Evolutionary conservation across 2,329 filamentous ascomycete species (phyloP), one percentile per base, ranked within the genome.

Genomic region (Mariannaea elegans): DNA sequence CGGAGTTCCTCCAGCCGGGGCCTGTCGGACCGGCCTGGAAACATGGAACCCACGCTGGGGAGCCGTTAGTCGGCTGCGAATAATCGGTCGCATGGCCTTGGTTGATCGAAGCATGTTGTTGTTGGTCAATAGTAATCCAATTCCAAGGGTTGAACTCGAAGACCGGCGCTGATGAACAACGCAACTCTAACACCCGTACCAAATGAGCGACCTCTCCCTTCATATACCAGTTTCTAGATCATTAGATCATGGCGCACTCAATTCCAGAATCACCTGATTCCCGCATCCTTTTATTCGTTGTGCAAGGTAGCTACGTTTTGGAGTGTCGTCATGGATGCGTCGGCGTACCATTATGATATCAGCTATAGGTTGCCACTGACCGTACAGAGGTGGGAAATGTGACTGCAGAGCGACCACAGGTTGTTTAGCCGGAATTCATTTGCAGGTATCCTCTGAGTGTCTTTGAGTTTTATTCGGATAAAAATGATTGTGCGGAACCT

Each of bases 321-420:
- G 62, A 55, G 55, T 70, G 61, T 62, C 68, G 68, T 70, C 68
- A 70, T 70, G 44, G 48, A 65, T 71, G 56, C 56, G 66, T 68
- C 60, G 42, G 48, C 56, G 51, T 44, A 54, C 57, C 56, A 12
- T 44, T 32, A 46, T 64, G 55, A 64, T 52, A 66, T 68, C 62
- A 64, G 36, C n/a, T 27, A 53, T 53, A 34, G 45, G 44, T 54
- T 41, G 29, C 53, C 53, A 38, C 54, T 38, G 14, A n/a, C 16
- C 31, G 10, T 12, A 16, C 13, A 44, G 38, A 54, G 56, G 50
- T 50, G 45, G 47, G 31, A 50, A 51, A 59, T 59, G 50, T 12
- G 44, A 50, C 45, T 36, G 27, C 34, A 23, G 27, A 31, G 2
- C 41, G 29, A 14, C 34, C 24, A 32, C 10, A 23, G 21, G 16